Percentiles rank a stretch among this genome's conserved stretches.
These are phyloP conservation scores for Grigorovia jiainica DNA, from an alignment of 805 yeast species.

Conservation along the genomic window DNA sequence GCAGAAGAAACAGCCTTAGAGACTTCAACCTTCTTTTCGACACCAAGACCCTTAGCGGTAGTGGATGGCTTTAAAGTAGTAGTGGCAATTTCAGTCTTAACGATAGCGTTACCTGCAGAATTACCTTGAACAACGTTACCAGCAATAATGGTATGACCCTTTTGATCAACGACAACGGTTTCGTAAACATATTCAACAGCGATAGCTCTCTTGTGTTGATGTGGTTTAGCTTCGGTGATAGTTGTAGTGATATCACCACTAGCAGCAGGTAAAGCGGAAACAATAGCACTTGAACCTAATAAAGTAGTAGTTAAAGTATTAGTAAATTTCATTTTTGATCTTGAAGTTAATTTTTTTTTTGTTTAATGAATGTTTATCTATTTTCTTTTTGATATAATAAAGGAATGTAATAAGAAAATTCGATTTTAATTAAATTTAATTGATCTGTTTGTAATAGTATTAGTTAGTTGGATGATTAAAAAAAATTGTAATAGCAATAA, in stretches of 20 bases:
- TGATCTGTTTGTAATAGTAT: no score
- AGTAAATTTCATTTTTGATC: conserved; percentile 32
- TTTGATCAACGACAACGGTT: conserved; percentile 43
- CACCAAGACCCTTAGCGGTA: no score
- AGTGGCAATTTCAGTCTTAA: not conserved
- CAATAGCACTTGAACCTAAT: conserved; percentile 26
- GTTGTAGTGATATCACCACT: conserved; percentile 22
- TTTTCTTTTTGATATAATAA: no score
- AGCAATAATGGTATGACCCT: conserved; percentile 34
- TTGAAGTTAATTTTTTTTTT: no score
- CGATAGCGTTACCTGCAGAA: conserved; percentile 2
- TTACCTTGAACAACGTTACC: not conserved
- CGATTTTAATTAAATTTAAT: no score
- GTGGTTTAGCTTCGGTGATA: conserved; percentile 26
- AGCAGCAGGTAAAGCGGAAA: conserved; percentile 20
- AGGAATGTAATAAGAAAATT: no score
- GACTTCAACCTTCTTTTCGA: no score
- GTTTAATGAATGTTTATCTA: no score
- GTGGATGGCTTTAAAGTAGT: not conserved
- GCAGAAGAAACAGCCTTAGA: no score
- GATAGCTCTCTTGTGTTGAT: conserved; percentile 44
- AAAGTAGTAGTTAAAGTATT: conserved; percentile 25
- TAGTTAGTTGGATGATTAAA: no score
- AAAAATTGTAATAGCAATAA: no score
- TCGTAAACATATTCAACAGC: conserved; percentile 45